Evolutionary conservation across 495 filamentous ascomycete genomes (phyloP).

Genomic region (Rostrohypoxylon terebratum): DNA sequence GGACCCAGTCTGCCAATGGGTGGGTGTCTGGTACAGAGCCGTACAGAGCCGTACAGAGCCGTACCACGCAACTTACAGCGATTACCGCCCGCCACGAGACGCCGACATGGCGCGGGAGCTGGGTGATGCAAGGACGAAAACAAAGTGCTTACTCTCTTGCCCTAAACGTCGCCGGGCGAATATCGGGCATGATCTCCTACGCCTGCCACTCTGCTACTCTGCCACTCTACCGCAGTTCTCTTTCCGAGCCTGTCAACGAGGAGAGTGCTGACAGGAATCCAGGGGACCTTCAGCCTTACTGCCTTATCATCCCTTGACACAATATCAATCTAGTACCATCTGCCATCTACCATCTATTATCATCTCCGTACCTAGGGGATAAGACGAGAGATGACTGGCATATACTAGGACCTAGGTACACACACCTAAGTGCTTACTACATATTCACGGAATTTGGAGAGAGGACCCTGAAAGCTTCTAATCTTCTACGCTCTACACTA

Average conservation of each 20-base stretch:
- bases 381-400: slow-evolving; percentile 31
- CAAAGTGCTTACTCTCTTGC: slow-evolving; percentile 39
- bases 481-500: too few relatives aligned
- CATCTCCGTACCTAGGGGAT: slow-evolving; percentile 1
- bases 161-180: slow-evolving; percentile 24
- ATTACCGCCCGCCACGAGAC: slow-evolving; percentile 27
- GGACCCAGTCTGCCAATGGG: slow-evolving; percentile 20
- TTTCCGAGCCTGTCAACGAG: slow-evolving; percentile 10
- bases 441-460: background rate
- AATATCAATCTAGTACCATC: too few relatives aligned
- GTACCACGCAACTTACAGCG: slow-evolving; percentile 23
- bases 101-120: slow-evolving; percentile 26
- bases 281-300: slow-evolving; percentile 38
- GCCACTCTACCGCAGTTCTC: background rate
- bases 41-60: background rate
- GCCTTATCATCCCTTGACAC: background rate
- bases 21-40: background rate
- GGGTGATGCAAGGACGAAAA: slow-evolving; percentile 29
- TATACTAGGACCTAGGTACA: slow-evolving; percentile 8
- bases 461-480: background rate
- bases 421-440: slow-evolving; percentile 34
- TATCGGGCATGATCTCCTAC: slow-evolving; percentile 19
- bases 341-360: background rate
- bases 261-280: slow-evolving; percentile 41
- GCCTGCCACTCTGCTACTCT: slow-evolving; percentile 6